Evolutionary conservation across 352 stramenopile genomes (phyloP).

Genomic region (Phytophthora pinifolia): DNA sequence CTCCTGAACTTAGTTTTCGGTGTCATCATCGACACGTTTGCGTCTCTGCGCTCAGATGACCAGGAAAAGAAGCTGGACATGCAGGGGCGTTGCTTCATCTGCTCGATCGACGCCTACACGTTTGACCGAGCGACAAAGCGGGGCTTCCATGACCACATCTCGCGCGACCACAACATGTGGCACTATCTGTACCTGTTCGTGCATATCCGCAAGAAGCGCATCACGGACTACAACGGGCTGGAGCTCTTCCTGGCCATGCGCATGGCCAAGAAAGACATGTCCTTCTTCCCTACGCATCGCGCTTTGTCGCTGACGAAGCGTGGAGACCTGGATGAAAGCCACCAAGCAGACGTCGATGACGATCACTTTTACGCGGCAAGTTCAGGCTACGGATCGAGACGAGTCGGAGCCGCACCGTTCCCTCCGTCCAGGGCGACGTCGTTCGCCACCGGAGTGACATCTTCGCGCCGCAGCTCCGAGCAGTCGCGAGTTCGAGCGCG

Average conservation of each 20-base stretch:
- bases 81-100: slow-evolving; percentile 77
- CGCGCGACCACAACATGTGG: slow-evolving; percentile 82
- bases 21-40: slow-evolving; percentile 84
- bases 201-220: slow-evolving; percentile 75
- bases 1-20: slow-evolving; percentile 81
- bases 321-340: slow-evolving; percentile 15
- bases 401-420: slow-evolving; percentile 8
- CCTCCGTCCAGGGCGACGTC: slow-evolving; percentile 19
- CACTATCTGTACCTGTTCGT: slow-evolving; percentile 82
- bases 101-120: slow-evolving; percentile 76
- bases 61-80: slow-evolving; percentile 70
- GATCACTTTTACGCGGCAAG: slow-evolving; percentile 21
- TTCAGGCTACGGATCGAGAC: slow-evolving; percentile 15
- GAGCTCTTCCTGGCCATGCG: slow-evolving; percentile 78
- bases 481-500: slow-evolving; percentile 13
- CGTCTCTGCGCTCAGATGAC: slow-evolving; percentile 62
- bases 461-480: slow-evolving; percentile 14
- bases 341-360: slow-evolving; percentile 9
- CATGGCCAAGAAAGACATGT: slow-evolving; percentile 77
- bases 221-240: slow-evolving; percentile 80
- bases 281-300: slow-evolving; percentile 71
- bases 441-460: slow-evolving; percentile 8
- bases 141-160: slow-evolving; percentile 76
- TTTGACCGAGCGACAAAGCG: slow-evolving; percentile 69
- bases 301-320: slow-evolving; percentile 51